Evolutionary conservation across 306 rosid genomes (phyloP).

Genomic region (Prunus padus): DNA sequence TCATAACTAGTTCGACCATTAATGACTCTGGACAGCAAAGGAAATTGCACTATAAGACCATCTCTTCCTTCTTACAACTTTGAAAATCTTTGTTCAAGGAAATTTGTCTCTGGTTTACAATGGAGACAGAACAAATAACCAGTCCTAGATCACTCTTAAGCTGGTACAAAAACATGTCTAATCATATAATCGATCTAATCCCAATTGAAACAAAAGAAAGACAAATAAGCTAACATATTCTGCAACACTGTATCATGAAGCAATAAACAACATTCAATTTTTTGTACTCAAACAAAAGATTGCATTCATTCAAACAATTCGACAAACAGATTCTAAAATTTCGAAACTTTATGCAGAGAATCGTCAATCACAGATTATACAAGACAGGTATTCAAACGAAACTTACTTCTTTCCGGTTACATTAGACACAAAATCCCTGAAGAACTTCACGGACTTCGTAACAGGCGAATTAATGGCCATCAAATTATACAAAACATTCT

Average conservation of each 20-base stretch:
- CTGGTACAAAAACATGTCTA: background rate
- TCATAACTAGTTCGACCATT: background rate
- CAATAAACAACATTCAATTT: background rate
- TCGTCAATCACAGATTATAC: background rate
- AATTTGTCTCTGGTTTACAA: background rate
- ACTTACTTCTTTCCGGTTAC: conserved; percentile 73
- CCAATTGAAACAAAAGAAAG: background rate
- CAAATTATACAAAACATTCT: conserved; percentile 79
- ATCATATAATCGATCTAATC: background rate
- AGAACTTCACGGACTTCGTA: conserved; percentile 78
- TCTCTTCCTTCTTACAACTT: background rate
- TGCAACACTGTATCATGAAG: background rate
- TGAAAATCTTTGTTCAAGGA: background rate
- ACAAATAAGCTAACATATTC: background rate
- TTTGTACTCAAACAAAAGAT: background rate
- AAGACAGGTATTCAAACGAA: conserved; percentile 16
- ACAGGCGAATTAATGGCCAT: conserved; percentile 89
- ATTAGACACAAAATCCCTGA: conserved; percentile 77
- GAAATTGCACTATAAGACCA: background rate
- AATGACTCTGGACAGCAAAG: background rate
- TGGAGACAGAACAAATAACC: background rate
- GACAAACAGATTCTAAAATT: conserved; percentile 4
- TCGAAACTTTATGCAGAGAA: background rate
- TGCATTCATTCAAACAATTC: conserved; percentile 27
- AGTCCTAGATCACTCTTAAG: background rate